Base-by-base conservation (phyloP, 208 protist genomes). In the Blastocrithidia nonstop region DNA sequence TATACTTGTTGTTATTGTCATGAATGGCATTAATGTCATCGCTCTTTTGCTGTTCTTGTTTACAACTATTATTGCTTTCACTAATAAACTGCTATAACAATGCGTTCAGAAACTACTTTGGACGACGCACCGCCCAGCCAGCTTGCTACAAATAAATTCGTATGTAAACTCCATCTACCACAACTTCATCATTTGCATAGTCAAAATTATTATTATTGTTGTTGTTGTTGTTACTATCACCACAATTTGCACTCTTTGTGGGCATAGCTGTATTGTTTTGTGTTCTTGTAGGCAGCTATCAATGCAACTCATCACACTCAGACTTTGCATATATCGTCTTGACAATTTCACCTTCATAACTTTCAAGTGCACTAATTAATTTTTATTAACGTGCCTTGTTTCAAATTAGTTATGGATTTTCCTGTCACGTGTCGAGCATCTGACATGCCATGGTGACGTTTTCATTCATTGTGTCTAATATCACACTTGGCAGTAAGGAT, bases 391-490 rank as follows among this genome's bases (percentile, higher is more conserved):
- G 71, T 44, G 64, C 59, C 37, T 71, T 71, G 11, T 64, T 93
- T 92, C 94, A 97, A 9, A 96, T 68, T 4, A 97, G 62, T 52
- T 97, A 89, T 4, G 94, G 92, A 36, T 78, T 96, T 54, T 96
- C 69, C 44, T 88, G 77, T 57, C 49, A 80, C 11, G 58, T 68
- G 37, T 94, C 83, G n/a, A 96, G 74, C 42, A 96, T 71, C 23
- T 71, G 54, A 15, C 75, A 85, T 8, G 80, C 70, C 31, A 73
- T 61, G 27, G 64, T 45, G 22, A 64, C 38, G 45, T 88, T 92
- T 33, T 95, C 88, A 26, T 75, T 71, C 77, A 96, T 89, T 16
- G 75, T 74, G 15, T 96, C 91, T 6, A 95, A 58, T 25, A 97
- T 88, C 1, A 90, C 83, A 6, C 59, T 21, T 23, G 91, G 94